Evolutionary conservation across 495 filamentous ascomycete species (phyloP).

Genomic region (Xanthoparmelia taractica): DNA sequence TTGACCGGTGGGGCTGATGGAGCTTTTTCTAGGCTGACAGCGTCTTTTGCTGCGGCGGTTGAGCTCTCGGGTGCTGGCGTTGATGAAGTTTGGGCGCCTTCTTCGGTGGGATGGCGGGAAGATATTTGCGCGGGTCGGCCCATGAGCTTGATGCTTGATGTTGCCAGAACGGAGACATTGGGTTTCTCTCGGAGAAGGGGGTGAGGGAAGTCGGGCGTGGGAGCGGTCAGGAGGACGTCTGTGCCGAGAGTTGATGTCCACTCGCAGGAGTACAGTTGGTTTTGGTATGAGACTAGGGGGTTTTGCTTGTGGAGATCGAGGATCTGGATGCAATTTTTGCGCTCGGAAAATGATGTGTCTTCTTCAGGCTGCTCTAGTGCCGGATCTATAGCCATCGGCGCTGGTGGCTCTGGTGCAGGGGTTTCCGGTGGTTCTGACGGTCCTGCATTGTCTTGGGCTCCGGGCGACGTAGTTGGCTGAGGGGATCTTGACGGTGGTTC

Average conservation of each 20-base stretch:
- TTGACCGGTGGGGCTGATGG: conserved; percentile 7
- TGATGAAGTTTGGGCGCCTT: not conserved
- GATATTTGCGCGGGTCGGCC: conserved; percentile 39
- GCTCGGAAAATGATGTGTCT: not conserved
- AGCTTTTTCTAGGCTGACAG: not conserved
- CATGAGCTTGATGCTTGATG: conserved; percentile 46
- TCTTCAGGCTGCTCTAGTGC: not conserved
- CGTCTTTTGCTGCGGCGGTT: not conserved
- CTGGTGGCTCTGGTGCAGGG: not conserved
- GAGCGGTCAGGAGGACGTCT: conserved; percentile 60
- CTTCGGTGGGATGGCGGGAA: not conserved
- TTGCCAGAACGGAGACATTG: conserved; percentile 54
- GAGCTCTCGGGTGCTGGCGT: not conserved
- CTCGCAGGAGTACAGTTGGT: conserved; percentile 62
- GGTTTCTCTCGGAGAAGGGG: conserved; percentile 34
- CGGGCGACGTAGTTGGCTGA: not conserved
- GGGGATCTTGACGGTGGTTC: conserved; percentile 4
- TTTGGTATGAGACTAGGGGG: conserved; percentile 68
- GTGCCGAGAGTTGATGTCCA: conserved; percentile 78
- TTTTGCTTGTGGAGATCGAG: conserved; percentile 65
- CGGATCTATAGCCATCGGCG: not conserved
- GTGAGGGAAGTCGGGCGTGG: conserved; percentile 34
- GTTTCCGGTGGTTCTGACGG: conserved; percentile 4
- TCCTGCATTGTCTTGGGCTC: conserved; percentile 10
- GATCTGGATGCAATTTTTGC: conserved; percentile 56